phyloP scores from a whole-genome alignment of 768 basidiomycete species.

The Lactifluus pinguis region DNA sequence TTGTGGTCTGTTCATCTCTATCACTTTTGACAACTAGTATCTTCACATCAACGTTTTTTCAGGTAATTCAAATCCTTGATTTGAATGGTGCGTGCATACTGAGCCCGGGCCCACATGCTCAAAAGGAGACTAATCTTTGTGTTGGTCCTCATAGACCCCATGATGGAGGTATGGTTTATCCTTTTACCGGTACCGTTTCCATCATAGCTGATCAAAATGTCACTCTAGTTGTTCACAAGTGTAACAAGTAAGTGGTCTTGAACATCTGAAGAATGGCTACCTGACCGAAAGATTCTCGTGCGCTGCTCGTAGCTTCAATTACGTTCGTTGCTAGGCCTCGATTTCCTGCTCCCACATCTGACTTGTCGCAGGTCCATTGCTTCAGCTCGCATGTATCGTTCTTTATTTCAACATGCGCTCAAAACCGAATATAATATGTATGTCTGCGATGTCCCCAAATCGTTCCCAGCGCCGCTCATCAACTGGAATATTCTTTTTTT shows the following conservation, averaged over 20 bases:
- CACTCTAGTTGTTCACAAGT: too few relatives aligned
- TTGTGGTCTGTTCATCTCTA: not conserved
- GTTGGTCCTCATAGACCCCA: not conserved
- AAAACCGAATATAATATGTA: too few relatives aligned
- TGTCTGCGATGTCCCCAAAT: too few relatives aligned
- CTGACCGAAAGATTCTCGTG: not conserved
- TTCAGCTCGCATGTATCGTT: slow-evolving; percentile 9
- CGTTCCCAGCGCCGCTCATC: too few relatives aligned
- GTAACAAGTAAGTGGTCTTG: not conserved
- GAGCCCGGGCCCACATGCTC: too few relatives aligned
- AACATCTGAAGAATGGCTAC: not conserved
- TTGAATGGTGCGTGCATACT: slow-evolving; percentile 1
- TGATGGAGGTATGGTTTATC: not conserved
- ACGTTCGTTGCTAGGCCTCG: not conserved
- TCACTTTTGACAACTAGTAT: not conserved
- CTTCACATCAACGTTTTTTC: not conserved
- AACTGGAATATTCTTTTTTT: too few relatives aligned
- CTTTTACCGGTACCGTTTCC: not conserved
- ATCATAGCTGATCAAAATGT: not conserved
- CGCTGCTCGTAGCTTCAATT: not conserved
- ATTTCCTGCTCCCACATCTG: not conserved
- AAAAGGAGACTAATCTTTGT: too few relatives aligned
- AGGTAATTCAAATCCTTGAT: slow-evolving; percentile 5
- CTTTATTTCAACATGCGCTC: not conserved
- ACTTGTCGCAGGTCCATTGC: not conserved